Base-by-base conservation (phyloP, 108 stramenopile genomes). In the Discostella pseudostelligera region DNA sequence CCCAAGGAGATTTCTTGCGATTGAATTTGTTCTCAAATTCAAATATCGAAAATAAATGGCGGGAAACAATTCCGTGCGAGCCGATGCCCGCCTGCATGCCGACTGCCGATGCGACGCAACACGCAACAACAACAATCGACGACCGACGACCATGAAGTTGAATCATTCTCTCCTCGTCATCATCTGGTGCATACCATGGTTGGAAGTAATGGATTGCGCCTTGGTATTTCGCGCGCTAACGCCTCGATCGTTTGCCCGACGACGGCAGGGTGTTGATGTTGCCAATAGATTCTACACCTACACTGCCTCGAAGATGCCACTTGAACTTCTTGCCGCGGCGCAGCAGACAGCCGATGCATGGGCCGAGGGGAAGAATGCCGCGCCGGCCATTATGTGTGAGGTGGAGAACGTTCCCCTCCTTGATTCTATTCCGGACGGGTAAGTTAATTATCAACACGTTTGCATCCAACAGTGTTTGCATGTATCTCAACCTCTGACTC, bases 341-440 rank as follows among this genome's bases (percentile, higher is more conserved):
- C 50, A 56, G 14, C 24, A 63, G 47, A 55, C 10, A 32, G 36
- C 44, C 17, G 62, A 64, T 24, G 48, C 62, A n/a, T 74, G 69
- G 65, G 51, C 67, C 0, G 69, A 70, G 22, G 69, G 76, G 20
- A 67, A 66, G 21, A 70, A 70, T 50, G 76, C 65, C 12, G 69
- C 65, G 16, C 69, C 76, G 9, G 76, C 76, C 28, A 65, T 67
- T 6, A 45, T 70, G 50, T 78, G 69, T 32, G 69, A 70, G 44
- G 65, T 70, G 17, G 76, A 78, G 32, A 70, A 67, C 40, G 37
- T 70, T 37, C 76, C 76, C 13, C 39, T 70, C 28, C 58, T 78
- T 16, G 76, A 78, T 49, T 51, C 58, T 13, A 56, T 78, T 50
- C 69, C 76, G 48, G 65, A 61, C 46, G 76, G 76, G 46, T 63